Evolutionary conservation across 495 filamentous ascomycete species (phyloP), one percentile per base, ranked within the genome.

Genomic region (Durotheca rogersii): DNA sequence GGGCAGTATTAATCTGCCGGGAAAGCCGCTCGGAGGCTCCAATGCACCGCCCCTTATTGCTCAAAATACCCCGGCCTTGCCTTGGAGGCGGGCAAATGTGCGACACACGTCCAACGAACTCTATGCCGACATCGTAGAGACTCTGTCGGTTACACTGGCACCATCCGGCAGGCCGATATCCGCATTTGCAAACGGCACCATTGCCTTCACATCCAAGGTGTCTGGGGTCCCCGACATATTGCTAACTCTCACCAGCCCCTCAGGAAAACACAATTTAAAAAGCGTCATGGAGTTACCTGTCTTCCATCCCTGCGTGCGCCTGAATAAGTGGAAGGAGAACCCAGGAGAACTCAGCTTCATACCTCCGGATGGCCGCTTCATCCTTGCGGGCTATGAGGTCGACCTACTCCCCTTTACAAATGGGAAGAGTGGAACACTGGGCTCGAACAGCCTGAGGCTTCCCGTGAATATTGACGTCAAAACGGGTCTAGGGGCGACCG

Each of bases 61-160:
- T 27, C 65, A 71, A 21, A 72, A 66, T 56, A 67, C 70, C 1
- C 70, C 75, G 0, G 74, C 78, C 9, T 52, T 81, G 41, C 90
- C 90, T 4, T 99, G 93, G 93, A 81, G 93, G 36, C 80, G 90
- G 21, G 80, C 90, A 27, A 94, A 93, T 61, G 93, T 99, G 45
- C 83, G 90, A 6, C 94, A 99, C 67, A 97, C 91, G 4, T 92
- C 87, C 38, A 97, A 96, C 69, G 92, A 97, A 68, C 80, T 99
- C 25, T 97, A 99, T 67, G 93, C 96, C 31, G 93, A 99, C 67
- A 80, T 99, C 1, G 80, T 99, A 34, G 93, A 99, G 72, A 87
- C 88, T 3, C 78, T 99, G 0, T 82, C 82, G 0, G 87, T 96
- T 3, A 93, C 83, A 1, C 78, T 96, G 40, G 89, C 93, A 0